Base-by-base conservation (phyloP, 345 rosid species). In the Boechera retrofracta region DNA sequence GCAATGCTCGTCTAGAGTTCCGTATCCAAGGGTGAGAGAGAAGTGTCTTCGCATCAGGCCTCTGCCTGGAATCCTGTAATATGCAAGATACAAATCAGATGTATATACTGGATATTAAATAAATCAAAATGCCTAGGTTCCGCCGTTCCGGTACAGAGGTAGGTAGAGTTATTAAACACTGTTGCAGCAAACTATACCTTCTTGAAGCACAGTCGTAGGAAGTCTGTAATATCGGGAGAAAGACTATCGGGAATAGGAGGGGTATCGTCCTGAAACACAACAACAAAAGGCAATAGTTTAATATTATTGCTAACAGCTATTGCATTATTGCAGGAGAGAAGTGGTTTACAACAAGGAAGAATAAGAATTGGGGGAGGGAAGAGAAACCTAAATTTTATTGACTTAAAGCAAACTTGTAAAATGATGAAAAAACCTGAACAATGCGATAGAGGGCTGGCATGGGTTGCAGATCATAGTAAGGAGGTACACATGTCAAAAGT, bases 391-490 rank as follows among this genome's bases (percentile, higher is more conserved):
- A 18, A 12, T 12, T 5, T 55, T 15, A 55, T 16, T 24, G 32
- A 75, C 49, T 28, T 58, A 63, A 39, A 52, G 55, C 56, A 57
- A 77, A 64, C 60, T 55, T 52, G 12, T 77, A 41, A 76, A 10
- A 21, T 44, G 59, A 33, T 47, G 48, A 39, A 69, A 75, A 74
- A 58, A 95, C 99, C 99, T 95, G 99, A 80, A 95, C 99, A 31
- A 95, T 95, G 72, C 98, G 97, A 73, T 89, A 95, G 58, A 95
- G 94, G 65, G 99, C 99, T 18, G 99, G 97, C 99, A 95, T 95
- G 70, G 99, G 99, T 82, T 95, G 98, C 84, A 95, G 85, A 79
- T 95, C 99, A 80, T 92, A 95, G 86, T 95, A 95, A 15, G 99
- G 99, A 71, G 99, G 99, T 75, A 89, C 97, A 66, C 98, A 89